Base-by-base conservation (phyloP, 495 filamentous ascomycete species). In the Neurospora sp. region DNA sequence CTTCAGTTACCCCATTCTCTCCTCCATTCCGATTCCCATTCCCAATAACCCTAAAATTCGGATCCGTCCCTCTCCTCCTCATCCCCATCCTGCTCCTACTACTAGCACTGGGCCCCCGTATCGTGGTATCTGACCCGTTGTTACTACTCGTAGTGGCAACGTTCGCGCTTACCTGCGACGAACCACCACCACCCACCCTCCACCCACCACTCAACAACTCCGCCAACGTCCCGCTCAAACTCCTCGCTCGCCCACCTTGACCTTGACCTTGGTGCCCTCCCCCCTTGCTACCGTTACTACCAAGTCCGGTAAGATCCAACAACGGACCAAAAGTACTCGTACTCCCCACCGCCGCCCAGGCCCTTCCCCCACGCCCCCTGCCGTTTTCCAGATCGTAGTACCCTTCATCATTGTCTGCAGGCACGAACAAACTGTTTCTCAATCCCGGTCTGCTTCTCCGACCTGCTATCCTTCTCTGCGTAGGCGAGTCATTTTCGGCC, bases 181-280 rank as follows among this genome's bases (percentile, higher is more conserved):
- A 22, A 53, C 14, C 12, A 35, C 22, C 59, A 8, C 41, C 70
- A 4, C 70, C 12, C 6, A 61, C 35, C 53, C 48, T 40, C 12
- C 53, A 40, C 8, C 69, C 27, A 40, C 73, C 73, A 35, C 79
- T 75, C 72, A 87, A 83, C 40, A 87, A 76, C 42, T 83, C 82
- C 20, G 85, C 82, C 3, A 88, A 72, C 14, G 85, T 85, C 69
- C 82, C 82, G 71, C 86, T 88, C 40, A 88, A 71, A 77, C 85
- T 88, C 70, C 86, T 79, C 38, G 86, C 82, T 38, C 84, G 75
- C 31, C 80, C 79, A 20, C 80, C 76, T 20, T 53, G n/a, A 20
- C 44, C 44, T 20, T 20, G 42, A 3, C 42, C 45, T 12, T 61
- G 41, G 2, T 31, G 27, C 27, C 27, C 27, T 31, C 27, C 27